Percentiles rank a stretch among this genome's conserved stretches.
Evolutionary conservation across 1,284 basidiomycete genomes (phyloP).

Genomic region (Coniferiporia sulphurascens): DNA sequence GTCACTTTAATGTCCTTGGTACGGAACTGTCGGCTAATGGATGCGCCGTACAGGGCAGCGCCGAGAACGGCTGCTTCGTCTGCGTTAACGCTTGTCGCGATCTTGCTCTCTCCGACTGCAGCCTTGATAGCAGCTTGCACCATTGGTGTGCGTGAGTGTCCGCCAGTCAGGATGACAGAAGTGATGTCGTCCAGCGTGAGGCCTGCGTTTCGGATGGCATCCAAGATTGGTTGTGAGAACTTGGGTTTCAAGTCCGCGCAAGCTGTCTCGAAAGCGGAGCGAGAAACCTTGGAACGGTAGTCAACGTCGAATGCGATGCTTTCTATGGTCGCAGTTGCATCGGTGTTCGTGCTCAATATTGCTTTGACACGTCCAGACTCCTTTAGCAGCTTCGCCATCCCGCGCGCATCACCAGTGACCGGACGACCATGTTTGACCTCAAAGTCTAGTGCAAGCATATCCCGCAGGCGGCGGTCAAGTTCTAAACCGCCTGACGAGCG

Average conservation of each 20-base stretch:
- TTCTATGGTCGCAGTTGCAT: conserved; percentile 77
- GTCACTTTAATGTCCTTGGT: conserved; percentile 89
- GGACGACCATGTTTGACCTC: conserved; percentile 61
- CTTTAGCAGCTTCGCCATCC: conserved; percentile 91
- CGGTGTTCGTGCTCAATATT: conserved; percentile 90
- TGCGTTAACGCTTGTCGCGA: conserved; percentile 93
- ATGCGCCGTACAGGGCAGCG: conserved; percentile 90
- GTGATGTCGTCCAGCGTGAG: conserved; percentile 63
- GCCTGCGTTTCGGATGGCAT: conserved; percentile 70
- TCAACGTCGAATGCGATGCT: conserved; percentile 89
- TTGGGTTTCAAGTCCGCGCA: conserved; percentile 57
- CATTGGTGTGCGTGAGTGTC: conserved; percentile 87
- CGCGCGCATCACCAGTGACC: conserved; percentile 71
- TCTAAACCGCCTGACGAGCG: conserved; percentile 75
- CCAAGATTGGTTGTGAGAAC: conserved; percentile 72
- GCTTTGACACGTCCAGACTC: conserved; percentile 91
- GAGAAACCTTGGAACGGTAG: conserved; percentile 74
- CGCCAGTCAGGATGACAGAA: conserved; percentile 90
- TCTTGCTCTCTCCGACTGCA: conserved; percentile 75
- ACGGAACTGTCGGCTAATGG: conserved; percentile 87
- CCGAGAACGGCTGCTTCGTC: conserved; percentile 95
- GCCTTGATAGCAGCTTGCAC: conserved; percentile 79
- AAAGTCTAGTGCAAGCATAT: conserved; percentile 78
- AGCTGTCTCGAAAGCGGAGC: conserved; percentile 73
- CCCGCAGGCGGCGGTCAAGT: conserved; percentile 79